Conservation (phyloP, 2,329 filamentous ascomycete species). For the Botrytis paeoniae region DNA sequence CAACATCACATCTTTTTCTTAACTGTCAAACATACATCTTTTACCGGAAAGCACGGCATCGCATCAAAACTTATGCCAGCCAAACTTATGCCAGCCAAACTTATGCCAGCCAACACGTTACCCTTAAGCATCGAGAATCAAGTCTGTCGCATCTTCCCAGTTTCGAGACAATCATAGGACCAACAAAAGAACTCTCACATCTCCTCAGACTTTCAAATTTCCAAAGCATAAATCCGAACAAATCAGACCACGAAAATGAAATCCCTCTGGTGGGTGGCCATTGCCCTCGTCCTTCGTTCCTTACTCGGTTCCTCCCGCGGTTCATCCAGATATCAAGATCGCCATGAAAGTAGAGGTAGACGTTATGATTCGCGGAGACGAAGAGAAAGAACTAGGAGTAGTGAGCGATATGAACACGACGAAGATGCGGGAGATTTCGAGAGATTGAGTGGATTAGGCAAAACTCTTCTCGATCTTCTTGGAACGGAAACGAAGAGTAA, state of each 20-base stretch:
- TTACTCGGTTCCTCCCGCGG: not conserved
- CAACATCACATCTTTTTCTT: not conserved
- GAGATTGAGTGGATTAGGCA: not conserved
- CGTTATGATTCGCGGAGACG: not conserved
- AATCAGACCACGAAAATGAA: not conserved
- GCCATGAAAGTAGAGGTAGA: no score
- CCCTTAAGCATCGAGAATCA: not conserved
- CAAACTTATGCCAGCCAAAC: no score
- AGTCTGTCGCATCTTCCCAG: not conserved
- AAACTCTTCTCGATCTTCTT: not conserved
- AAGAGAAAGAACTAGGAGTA: not conserved
- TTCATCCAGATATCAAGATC: not conserved
- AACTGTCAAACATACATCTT: not conserved
- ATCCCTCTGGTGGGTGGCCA: not conserved
- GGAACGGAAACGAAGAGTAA: not conserved
- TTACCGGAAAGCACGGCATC: not conserved
- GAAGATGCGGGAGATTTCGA: not conserved
- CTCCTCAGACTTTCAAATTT: not conserved
- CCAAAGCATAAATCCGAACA: not conserved
- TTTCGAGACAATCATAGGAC: not conserved
- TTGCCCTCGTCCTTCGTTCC: not conserved
- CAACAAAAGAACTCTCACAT: no score
- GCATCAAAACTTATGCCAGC: not conserved
- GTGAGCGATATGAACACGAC: not conserved
- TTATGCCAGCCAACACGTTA: not conserved